Conservation (phyloP, 1,139 yeast species). For the Candida sp. region DNA sequence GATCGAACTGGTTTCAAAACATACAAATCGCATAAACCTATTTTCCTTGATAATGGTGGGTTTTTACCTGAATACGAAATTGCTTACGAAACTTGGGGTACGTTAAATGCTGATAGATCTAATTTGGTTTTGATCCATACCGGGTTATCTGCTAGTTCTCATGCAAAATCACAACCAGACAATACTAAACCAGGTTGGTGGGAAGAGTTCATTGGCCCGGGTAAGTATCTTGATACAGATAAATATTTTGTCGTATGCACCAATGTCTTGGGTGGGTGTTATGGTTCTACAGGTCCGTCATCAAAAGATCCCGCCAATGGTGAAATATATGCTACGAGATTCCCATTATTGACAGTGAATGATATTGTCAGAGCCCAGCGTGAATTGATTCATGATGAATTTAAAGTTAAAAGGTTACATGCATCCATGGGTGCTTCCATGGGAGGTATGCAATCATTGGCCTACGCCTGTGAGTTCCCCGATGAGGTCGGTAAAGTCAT, state of each 20-base stretch:
- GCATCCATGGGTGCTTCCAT: constrained; percentile 91
- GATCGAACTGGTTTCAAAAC: constrained; percentile 67
- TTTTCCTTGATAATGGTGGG: constrained; percentile 82
- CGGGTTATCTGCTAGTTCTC: constrained; percentile 91
- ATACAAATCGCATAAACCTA: constrained; percentile 53
- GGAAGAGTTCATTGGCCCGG: constrained; percentile 92
- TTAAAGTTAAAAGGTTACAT: constrained; percentile 60
- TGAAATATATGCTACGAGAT: constrained; percentile 75
- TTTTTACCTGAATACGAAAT: constrained; percentile 67
- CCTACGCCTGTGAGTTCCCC: constrained; percentile 83
- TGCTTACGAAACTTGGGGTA: constrained; percentile 94
- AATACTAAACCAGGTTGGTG: constrained; percentile 90
- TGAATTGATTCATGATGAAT: constrained; percentile 55
- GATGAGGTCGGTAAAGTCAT: constrained; percentile 69
- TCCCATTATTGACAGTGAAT: constrained; percentile 81
- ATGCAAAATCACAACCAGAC: constrained; percentile 79
- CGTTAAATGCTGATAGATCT: constrained; percentile 53
- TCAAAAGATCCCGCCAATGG: constrained; percentile 70
- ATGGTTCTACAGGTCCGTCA: constrained; percentile 94
- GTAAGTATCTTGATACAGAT: constrained; percentile 72
- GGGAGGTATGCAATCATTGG: constrained; percentile 97
- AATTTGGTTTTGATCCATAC: constrained; percentile 84
- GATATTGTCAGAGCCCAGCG: constrained; percentile 94
- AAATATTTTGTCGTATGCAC: constrained; percentile 84
- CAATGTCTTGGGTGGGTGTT: constrained; percentile 91